A percentile compares a stretch with the other conserved stretches of the same genome.
phyloP scores from a whole-genome alignment of 768 basidiomycete genomes.

The Calocybe gangraenosa region DNA sequence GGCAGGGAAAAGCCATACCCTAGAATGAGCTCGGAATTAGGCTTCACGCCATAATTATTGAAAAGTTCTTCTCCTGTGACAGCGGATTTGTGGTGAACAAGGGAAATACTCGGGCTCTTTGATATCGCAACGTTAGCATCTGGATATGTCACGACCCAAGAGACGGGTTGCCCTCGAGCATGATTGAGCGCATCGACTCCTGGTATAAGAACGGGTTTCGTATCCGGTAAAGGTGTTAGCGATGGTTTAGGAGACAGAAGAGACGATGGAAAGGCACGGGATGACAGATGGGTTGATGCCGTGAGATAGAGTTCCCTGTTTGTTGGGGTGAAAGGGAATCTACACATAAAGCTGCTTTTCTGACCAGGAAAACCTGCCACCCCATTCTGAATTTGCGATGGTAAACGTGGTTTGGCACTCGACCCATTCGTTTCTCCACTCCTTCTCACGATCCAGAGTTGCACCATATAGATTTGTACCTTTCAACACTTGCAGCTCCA shows the following conservation, averaged over 20 bases:
- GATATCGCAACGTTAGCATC: constrained; percentile 16
- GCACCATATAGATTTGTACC: constrained; percentile 85
- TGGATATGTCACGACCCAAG: constrained; percentile 64
- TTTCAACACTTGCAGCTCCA: constrained; percentile 61
- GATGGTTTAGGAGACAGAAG: constrained; percentile 59
- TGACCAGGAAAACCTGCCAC: constrained; percentile 62
- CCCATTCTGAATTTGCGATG: constrained; percentile 36
- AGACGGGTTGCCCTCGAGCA: constrained; percentile 71
- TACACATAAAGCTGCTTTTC: constrained; percentile 14
- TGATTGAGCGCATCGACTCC: constrained; percentile 89
- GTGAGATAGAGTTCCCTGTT: constrained; percentile 68
- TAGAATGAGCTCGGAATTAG: constrained; percentile 85
- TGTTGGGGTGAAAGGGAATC: constrained; percentile 1
- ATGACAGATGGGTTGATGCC: constrained; percentile 76
- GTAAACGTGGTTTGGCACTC: constrained; percentile 43
- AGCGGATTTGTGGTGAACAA: constrained; percentile 50
- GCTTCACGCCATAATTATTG: constrained; percentile 92
- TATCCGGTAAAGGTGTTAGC: constrained; percentile 42
- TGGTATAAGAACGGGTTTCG: constrained; percentile 80
- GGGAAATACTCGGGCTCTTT: constrained; percentile 44
- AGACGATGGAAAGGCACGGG: constrained; percentile 87
- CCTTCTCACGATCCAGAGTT: constrained; percentile 56
- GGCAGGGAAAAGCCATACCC: constrained; percentile 87
- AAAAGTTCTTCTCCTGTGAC: constrained; percentile 54
- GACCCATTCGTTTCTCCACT: constrained; percentile 63